Conservation (phyloP, 495 filamentous ascomycete genomes). For the Collariella sp. region DNA sequence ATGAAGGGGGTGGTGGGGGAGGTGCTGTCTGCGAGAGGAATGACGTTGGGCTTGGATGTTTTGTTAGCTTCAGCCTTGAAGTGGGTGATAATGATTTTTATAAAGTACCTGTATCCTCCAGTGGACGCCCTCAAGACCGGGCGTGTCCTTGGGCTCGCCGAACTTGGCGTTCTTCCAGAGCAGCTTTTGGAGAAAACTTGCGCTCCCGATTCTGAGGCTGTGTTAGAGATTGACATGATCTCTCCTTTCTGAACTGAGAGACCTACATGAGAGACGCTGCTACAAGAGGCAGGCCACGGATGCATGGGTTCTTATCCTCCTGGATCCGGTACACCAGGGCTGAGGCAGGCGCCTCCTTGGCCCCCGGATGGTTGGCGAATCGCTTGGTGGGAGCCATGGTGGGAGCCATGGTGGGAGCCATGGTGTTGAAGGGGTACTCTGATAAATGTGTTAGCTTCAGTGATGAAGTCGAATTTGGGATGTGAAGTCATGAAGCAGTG, state of each 20-base stretch:
- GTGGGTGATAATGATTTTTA: too few species aligned
- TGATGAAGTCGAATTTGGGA: not conserved
- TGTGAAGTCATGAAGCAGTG: too few species aligned
- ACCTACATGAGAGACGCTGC: slow-evolving; percentile 23
- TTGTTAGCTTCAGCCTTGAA: not conserved
- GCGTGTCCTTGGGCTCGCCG: slow-evolving; percentile 47
- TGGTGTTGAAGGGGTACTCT: too few species aligned
- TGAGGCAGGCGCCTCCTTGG: slow-evolving; percentile 23
- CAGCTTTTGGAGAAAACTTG: slow-evolving; percentile 22
- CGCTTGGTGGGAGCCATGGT: slow-evolving; percentile 3
- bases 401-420: too few species aligned
- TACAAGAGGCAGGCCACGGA: slow-evolving; percentile 25
- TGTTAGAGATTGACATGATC: not conserved
- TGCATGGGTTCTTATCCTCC: slow-evolving; percentile 25
- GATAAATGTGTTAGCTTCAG: too few species aligned
- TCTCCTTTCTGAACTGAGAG: not conserved
- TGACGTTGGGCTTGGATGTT: slow-evolving; percentile 59
- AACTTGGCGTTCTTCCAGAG: slow-evolving; percentile 72
- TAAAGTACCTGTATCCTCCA: slow-evolving; percentile 56
- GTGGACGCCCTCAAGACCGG: slow-evolving; percentile 49
- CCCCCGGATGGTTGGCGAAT: slow-evolving; percentile 30
- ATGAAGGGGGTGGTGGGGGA: slow-evolving; percentile 17
- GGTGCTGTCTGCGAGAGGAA: slow-evolving; percentile 43
- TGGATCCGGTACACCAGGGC: slow-evolving; percentile 17
- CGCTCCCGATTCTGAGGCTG: slow-evolving; percentile 20